Base-by-base conservation (phyloP, 2,329 filamentous ascomycete species). In the Penicillium sp. region DNA sequence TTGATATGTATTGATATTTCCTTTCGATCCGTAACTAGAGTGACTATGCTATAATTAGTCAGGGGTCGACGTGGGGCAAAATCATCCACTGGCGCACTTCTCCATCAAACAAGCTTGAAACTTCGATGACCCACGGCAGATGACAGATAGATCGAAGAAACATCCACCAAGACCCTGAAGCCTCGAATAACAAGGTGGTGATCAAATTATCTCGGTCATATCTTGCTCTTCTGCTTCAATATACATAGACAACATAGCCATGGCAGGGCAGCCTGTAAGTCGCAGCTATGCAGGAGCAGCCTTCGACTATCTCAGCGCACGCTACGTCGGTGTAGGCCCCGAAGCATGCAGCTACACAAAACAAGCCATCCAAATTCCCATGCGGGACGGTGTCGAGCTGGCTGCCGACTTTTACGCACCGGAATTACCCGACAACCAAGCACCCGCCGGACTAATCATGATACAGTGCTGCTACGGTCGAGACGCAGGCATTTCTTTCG, bases 341-440 rank as follows among this genome's bases (percentile, higher is more conserved):
- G 52, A 54, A 39, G n/a, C 38, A 37, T 52, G 44, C 49, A 52
- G 49, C 44, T 54, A 54, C 32, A 54, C 52, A 29, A 47, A 27
- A n/a, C 49, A 52, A 44, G 38, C 44, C 14, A 36, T 54, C 32
- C 18, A 42, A 28, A 50, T 54, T 11, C 52, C 52, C 40, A 50
- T 54, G 49, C 42, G 39, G 20, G 52, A 54, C 20, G 52, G 46
- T 3, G 23, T 52, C 18, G 29, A 50, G 16, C 32, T 54, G 20
- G 50, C 42, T 8, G 52, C 49, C 38, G 52, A 54, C 29, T 44
- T 52, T 20, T 54, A 52, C 34, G 26, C 39, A 20, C 52, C 52
- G 16, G 41, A 46, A 16, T 24, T 54, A n/a, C 49, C 47, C 3
- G 22, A 39, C 1, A 34, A 37, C 14, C 42, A 50, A 22, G 23